Evolutionary conservation across 345 rosid species (phyloP).

Genomic region (Moricandia moricandioides): DNA sequence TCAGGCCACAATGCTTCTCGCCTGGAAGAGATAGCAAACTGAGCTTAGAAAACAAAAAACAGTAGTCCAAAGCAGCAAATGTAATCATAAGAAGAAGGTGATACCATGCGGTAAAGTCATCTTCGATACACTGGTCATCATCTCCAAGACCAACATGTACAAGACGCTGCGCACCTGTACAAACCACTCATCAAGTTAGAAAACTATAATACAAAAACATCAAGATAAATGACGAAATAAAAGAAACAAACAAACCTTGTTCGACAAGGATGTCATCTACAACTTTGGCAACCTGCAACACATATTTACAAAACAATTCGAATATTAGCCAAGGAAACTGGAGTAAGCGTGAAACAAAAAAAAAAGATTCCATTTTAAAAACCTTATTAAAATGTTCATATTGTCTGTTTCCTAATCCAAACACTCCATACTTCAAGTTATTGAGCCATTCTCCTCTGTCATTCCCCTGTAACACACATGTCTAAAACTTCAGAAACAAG

Average conservation of each 20-base stretch:
- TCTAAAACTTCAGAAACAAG: constrained; percentile 20
- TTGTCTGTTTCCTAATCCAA: constrained; percentile 92
- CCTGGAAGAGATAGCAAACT: constrained; percentile 46
- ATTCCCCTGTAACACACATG: constrained; percentile 30
- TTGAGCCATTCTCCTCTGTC: constrained; percentile 52
- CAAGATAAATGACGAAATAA: background rate
- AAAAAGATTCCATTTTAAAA: too few relatives aligned
- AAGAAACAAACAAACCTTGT: constrained; percentile 59
- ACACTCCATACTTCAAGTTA: constrained; percentile 71
- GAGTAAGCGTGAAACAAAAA: too few relatives aligned
- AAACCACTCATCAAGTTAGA: constrained; percentile 18
- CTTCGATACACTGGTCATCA: constrained; percentile 94
- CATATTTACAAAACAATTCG: too few relatives aligned
- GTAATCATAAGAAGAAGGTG: background rate
- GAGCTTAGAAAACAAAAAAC: background rate
- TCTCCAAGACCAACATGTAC: constrained; percentile 83
- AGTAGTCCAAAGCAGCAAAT: background rate
- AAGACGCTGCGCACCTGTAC: constrained; percentile 74
- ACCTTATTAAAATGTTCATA: constrained; percentile 40
- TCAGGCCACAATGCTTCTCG: constrained; percentile 90
- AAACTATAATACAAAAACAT: background rate
- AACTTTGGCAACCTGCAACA: constrained; percentile 52
- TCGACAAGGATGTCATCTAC: constrained; percentile 68
- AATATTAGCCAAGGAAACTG: too few relatives aligned
- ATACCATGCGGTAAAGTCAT: constrained; percentile 80